phyloP scores from a whole-genome alignment of 768 basidiomycete species.

The Lactifluus subvellereus region DNA sequence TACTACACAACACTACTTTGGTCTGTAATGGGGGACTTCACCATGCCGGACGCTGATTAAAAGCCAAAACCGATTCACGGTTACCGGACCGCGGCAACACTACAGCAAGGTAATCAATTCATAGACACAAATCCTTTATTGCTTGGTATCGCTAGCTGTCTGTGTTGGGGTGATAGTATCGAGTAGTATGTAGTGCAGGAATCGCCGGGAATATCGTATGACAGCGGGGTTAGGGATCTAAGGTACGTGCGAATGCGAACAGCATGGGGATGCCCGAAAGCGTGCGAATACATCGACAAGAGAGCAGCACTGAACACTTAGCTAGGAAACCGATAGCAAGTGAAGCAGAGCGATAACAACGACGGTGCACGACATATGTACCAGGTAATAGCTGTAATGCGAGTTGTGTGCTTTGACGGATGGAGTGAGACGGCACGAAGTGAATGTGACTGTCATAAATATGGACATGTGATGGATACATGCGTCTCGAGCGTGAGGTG shows the following conservation, averaged over 20 bases:
- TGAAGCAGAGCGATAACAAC: constrained; percentile 15
- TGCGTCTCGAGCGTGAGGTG: constrained; percentile 10
- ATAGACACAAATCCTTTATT: constrained; percentile 31
- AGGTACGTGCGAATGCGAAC: constrained; percentile 9
- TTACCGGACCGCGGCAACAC: no score
- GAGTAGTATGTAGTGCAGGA: constrained; percentile 17
- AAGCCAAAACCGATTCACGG: no score
- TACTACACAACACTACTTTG: no score
- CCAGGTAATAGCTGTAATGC: constrained; percentile 9
- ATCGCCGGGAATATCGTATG: constrained; percentile 10
- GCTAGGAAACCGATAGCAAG: constrained; percentile 12
- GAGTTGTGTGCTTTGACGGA: background rate
- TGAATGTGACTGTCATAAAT: constrained; percentile 12
- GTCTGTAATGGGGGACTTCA: no score
- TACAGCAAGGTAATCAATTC: no score
- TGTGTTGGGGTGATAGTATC: constrained; percentile 5
- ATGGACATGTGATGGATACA: constrained; percentile 17
- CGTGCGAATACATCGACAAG: background rate
- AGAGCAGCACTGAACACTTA: constrained; percentile 15
- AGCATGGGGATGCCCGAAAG: constrained; percentile 1
- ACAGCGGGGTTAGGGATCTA: constrained; percentile 1
- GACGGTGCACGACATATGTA: constrained; percentile 3
- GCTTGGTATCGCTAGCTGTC: constrained; percentile 16
- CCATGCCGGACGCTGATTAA: no score
- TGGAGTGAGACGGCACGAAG: background rate